These are phyloP conservation scores for Agaricus bisporus DNA, from an alignment of 768 basidiomycete species.

Conservation along the genomic window DNA sequence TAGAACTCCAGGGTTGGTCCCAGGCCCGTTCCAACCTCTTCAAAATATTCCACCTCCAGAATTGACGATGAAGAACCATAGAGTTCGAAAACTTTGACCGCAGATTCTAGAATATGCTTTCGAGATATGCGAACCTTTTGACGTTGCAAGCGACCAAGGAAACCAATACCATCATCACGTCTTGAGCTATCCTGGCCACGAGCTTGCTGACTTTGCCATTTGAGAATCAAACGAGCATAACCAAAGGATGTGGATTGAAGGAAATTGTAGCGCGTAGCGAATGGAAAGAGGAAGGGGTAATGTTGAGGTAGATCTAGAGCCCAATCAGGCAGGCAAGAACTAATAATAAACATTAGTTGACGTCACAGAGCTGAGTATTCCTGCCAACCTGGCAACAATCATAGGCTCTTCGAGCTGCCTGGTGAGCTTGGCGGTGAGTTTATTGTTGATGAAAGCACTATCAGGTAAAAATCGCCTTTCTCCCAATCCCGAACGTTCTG, in stretches of 20 bases:
- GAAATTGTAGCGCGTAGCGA: conserved; percentile 95
- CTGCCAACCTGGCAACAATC: conserved; percentile 89
- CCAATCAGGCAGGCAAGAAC: conserved; percentile 97
- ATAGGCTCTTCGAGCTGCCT: conserved; percentile 96
- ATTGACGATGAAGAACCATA: conserved; percentile 93
- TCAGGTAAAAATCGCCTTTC: conserved; percentile 63
- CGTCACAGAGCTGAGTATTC: not conserved
- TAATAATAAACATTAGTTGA: conserved; percentile 23
- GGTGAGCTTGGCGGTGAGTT: conserved; percentile 95
- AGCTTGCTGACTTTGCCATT: conserved; percentile 87
- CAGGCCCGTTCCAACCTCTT: conserved; percentile 96
- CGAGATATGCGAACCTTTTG: conserved; percentile 97
- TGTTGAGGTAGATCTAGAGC: conserved; percentile 91
- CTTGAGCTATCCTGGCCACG: conserved; percentile 75
- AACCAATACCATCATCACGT: conserved; percentile 87
- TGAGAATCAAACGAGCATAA: conserved; percentile 89
- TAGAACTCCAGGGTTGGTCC: conserved; percentile 99
- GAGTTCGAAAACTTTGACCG: conserved; percentile 92
- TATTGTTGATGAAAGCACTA: conserved; percentile 93
- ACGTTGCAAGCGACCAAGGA: conserved; percentile 86
- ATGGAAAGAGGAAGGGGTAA: conserved; percentile 98
- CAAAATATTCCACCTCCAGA: conserved; percentile 97
- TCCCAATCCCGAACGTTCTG: conserved; percentile 48
- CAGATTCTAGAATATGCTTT: conserved; percentile 91
- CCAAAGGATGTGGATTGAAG: conserved; percentile 97